A percentile compares a stretch with the other conserved stretches of the same genome.
These are phyloP conservation scores for Talaromyces atroroseus DNA, from an alignment of 2,329 filamentous ascomycete genomes.

Conservation along the genomic window DNA sequence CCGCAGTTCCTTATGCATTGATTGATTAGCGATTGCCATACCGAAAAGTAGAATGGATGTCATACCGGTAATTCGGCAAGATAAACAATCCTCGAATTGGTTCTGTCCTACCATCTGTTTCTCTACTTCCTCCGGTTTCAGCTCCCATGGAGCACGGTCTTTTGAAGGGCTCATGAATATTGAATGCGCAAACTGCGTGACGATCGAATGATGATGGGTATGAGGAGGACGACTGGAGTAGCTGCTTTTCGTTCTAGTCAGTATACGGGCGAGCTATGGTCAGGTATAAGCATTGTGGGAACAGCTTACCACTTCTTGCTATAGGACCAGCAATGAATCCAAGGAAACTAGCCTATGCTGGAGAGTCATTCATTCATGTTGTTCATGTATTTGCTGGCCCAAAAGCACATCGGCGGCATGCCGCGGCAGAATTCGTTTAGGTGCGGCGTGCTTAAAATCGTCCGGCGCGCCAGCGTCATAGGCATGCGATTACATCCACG, in stretches of 20 bases:
- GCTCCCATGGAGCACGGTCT: conserved; percentile 48
- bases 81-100: conserved; percentile 57
- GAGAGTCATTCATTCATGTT: background rate
- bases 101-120: conserved; percentile 43
- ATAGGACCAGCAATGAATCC: background rate
- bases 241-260: background rate
- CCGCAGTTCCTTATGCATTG: conserved; percentile 56
- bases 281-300: background rate
- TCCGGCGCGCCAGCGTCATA: conserved; percentile 18
- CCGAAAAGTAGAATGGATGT: conserved; percentile 14
- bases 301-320: background rate
- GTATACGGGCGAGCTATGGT: background rate
- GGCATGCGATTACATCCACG: conserved; percentile 11
- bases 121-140: conserved; percentile 56
- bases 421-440: conserved; percentile 28
- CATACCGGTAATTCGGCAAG: conserved; percentile 67
- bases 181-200: background rate
- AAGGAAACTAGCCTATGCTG: background rate
- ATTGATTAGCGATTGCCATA: background rate
- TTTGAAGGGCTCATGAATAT: conserved; percentile 36
- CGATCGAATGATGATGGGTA: background rate
- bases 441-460: background rate
- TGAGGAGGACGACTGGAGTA: background rate
- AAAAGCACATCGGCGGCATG: conserved; percentile 23
- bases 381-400: background rate